Conservation (phyloP, 768 basidiomycete genomes). For the Mycena galopus region DNA sequence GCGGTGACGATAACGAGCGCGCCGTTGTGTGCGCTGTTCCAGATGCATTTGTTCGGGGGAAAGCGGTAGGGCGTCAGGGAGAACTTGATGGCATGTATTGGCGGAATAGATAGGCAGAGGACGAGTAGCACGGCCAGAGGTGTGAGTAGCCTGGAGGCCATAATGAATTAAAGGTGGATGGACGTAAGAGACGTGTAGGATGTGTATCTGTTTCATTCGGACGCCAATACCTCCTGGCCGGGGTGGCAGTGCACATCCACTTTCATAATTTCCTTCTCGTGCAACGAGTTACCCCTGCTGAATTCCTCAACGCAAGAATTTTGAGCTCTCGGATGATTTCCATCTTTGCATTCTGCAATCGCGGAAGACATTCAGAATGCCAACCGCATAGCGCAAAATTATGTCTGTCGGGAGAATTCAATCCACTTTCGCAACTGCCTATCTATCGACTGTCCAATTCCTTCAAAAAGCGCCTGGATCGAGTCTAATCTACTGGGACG, state of each 20-base stretch:
- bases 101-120: conserved; percentile 41
- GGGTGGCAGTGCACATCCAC: not conserved
- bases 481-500: too few relatives aligned
- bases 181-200: conserved; percentile 21
- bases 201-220: not conserved
- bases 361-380: too few relatives aligned
- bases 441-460: too few relatives aligned
- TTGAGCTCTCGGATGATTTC: too few relatives aligned
- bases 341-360: too few relatives aligned
- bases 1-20: conserved; percentile 97
- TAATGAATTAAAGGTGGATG: not conserved
- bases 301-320: too few relatives aligned
- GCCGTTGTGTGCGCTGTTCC: conserved; percentile 91
- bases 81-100: conserved; percentile 85
- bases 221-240: not conserved
- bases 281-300: too few relatives aligned
- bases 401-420: too few relatives aligned
- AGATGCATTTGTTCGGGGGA: conserved; percentile 89
- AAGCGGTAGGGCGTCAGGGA: conserved; percentile 76
- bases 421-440: too few relatives aligned
- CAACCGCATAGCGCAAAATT: too few relatives aligned
- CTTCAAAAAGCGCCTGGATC: too few relatives aligned
- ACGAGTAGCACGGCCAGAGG: conserved; percentile 28
- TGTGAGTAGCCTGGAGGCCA: conserved; percentile 1
- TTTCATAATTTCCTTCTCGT: too few relatives aligned